Base-by-base conservation (phyloP, 768 basidiomycete genomes). In the Russula griseocarnosa region DNA sequence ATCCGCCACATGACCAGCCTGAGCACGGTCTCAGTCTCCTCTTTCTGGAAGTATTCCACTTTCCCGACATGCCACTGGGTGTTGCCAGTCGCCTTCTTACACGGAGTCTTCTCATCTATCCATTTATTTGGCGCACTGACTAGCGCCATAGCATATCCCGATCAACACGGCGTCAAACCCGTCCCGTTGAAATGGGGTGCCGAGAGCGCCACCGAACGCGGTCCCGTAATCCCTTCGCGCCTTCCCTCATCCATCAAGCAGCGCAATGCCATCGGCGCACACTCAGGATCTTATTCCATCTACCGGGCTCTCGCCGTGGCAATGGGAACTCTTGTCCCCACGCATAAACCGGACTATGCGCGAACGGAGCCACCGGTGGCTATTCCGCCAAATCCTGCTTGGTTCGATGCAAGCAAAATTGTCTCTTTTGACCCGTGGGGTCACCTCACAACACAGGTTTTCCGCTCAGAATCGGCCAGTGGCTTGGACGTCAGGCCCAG, bases 371-470 rank as follows among this genome's bases (percentile, higher is more conserved):
- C 95, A 0, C 90, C 94, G 0, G 84, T 97, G 36, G 73, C 80
- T 42, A 85, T 97, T 66, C 87, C 86, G 14, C 87, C 85, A 18
- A 85, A 90, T 67, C 84, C 87, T 0, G 74, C 84, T 5, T 98
- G 95, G 95, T 82, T 75, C 49, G 84, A 89, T 69, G 80, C 85
- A 26, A 68, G 66, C 67, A 92, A 92, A 82, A 94, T 98, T 70
- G 94, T 96, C 46, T 86, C 87, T 5, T 88, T 98, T 72, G 95
- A 98, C 70, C 95, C 95, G 0, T 97, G 86, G 84, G 95, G 95
- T 2, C 94, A 96, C 70, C 77, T 96, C 57, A 90, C 87, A 0
- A 92, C 88, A 5, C 81, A 81, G 30, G 83, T 88, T 0, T 94
- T 86, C 76, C 78, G 77, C 58, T 76, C 76, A 49, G 84, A 88